Percentiles rank a stretch among this genome's conserved stretches.
Evolutionary conservation across 345 rosid species (phyloP).

Genomic region (Salix caprea): DNA sequence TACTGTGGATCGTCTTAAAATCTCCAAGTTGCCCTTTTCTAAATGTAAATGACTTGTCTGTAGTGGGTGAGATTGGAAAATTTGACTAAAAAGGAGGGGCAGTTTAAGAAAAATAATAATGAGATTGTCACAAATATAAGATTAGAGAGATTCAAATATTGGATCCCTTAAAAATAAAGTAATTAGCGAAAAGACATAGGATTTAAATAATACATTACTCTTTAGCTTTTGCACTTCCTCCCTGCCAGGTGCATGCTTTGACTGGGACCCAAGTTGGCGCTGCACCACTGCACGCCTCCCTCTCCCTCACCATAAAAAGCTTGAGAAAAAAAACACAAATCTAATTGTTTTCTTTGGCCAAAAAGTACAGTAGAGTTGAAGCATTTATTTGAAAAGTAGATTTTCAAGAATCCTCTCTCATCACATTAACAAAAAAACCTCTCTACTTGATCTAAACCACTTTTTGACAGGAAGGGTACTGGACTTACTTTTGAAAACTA

Average conservation of each 20-base stretch:
- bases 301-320: not conserved
- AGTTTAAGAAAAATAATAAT: not conserved
- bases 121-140: not conserved
- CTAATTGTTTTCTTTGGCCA: not conserved
- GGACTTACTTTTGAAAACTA: not conserved
- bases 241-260: constrained; percentile 12
- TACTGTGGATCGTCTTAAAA: not conserved
- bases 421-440: not conserved
- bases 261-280: constrained; percentile 16
- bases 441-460: not conserved
- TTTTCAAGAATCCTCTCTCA: constrained; percentile 15
- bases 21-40: not conserved
- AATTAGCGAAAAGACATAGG: not conserved
- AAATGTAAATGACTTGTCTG: not conserved
- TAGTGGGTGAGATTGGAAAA: not conserved
- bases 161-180: not conserved
- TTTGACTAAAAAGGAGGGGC: not conserved
- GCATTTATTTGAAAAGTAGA: constrained; percentile 2
- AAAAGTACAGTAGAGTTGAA: constrained; percentile 7
- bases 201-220: not conserved
- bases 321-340: not conserved
- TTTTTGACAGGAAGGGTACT: not conserved
- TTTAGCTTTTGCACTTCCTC: not conserved
- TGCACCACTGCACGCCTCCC: constrained; percentile 26
- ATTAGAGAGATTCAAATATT: not conserved